Conservation (phyloP, 441 rosid genomes). For the Rhodomyrtus psidioides region DNA sequence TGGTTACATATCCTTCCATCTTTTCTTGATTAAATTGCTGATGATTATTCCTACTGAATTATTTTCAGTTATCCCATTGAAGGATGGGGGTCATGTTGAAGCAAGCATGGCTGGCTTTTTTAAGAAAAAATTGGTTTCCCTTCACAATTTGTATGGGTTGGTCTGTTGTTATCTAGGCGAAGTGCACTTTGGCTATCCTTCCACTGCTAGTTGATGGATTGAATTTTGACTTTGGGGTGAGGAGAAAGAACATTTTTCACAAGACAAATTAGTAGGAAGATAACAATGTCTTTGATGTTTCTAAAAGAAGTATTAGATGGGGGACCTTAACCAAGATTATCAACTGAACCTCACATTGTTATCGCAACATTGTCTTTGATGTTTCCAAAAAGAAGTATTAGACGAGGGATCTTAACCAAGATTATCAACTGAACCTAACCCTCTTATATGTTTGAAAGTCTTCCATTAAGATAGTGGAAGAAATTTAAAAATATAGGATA, state of each 20-base stretch:
- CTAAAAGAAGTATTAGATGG: not conserved
- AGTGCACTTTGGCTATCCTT: not conserved
- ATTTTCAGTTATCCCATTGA: not conserved
- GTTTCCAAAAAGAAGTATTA: not conserved
- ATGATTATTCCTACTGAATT: not conserved
- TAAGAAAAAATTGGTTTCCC: not conserved
- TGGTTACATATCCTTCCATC: constrained; percentile 10
- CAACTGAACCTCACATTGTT: not conserved
- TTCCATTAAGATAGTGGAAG: not conserved
- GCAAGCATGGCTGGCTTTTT: not conserved
- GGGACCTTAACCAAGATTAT: not conserved
- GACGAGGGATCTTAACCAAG: not conserved
- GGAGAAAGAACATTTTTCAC: not conserved
- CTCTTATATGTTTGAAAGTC: not conserved
- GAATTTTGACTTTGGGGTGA: not conserved
- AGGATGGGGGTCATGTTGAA: not conserved
- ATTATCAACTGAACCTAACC: not conserved
- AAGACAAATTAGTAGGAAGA: not conserved
- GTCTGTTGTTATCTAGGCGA: not conserved
- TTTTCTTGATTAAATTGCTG: not conserved
- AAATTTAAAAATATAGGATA: not conserved
- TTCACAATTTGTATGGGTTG: not conserved
- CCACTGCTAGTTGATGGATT: not conserved
- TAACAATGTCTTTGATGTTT: not conserved
- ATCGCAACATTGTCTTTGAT: not conserved